These are phyloP conservation scores for Tylopilus plumbeoviolaceoides DNA, from an alignment of 768 basidiomycete species.

Conservation along the genomic window DNA sequence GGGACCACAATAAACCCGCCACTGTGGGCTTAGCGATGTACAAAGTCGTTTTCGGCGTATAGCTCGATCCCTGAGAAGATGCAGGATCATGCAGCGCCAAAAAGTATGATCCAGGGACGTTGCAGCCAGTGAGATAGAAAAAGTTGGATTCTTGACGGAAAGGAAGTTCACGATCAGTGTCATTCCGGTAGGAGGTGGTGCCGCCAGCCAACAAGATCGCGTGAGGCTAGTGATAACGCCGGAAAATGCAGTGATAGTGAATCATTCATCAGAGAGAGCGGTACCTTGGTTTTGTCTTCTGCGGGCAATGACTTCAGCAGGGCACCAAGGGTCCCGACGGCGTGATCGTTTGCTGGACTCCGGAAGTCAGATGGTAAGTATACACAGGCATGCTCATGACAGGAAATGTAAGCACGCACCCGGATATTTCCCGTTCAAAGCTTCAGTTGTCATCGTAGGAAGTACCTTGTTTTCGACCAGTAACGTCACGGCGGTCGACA, in stretches of 20 bases:
- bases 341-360: slow-evolving; percentile 47
- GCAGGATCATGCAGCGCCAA: slow-evolving; percentile 53
- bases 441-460: slow-evolving; percentile 6
- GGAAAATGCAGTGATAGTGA: not conserved
- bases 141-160: slow-evolving; percentile 86
- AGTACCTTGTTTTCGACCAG: not conserved
- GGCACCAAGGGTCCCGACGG: slow-evolving; percentile 48
- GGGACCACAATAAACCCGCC: slow-evolving; percentile 83
- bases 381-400: not conserved
- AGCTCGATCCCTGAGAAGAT: slow-evolving; percentile 32
- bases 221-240: slow-evolving; percentile 50
- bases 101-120: slow-evolving; percentile 65
- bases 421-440: slow-evolving; percentile 19
- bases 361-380: not conserved
- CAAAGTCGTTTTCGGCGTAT: slow-evolving; percentile 49
- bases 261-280: not conserved
- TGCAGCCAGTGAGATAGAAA: slow-evolving; percentile 80
- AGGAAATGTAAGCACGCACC: slow-evolving; percentile 9
- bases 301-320: slow-evolving; percentile 48
- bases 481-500: no score
- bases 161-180: slow-evolving; percentile 78
- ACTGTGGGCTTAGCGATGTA: slow-evolving; percentile 77
- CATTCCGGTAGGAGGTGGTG: slow-evolving; percentile 61
- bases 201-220: slow-evolving; percentile 66
- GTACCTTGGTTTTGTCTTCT: slow-evolving; percentile 50